phyloP scores from a whole-genome alignment of 2,329 filamentous ascomycete genomes.

The Penicillium olsonii region DNA sequence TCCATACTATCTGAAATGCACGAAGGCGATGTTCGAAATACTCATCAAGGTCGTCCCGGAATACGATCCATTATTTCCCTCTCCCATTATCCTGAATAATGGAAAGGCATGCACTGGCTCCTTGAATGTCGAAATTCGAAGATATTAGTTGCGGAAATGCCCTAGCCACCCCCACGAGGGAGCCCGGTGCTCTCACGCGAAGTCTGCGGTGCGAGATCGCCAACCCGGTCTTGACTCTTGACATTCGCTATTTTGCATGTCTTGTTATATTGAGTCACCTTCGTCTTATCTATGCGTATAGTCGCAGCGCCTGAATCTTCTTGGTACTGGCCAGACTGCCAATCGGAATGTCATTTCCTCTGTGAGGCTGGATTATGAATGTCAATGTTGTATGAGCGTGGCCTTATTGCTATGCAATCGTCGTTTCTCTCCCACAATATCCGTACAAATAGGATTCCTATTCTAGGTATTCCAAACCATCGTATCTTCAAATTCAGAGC shows the following conservation, averaged over 20 bases:
- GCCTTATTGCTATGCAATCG: slow-evolving; percentile 64
- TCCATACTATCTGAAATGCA: slow-evolving; percentile 53
- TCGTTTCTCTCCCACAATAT: too few relatives aligned
- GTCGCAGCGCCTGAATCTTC: slow-evolving; percentile 56
- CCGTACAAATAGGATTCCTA: background rate
- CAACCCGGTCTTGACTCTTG: slow-evolving; percentile 64
- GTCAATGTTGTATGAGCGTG: slow-evolving; percentile 61
- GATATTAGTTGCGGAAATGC: slow-evolving; percentile 56
- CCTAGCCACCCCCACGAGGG: slow-evolving; percentile 57
- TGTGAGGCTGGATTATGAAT: slow-evolving; percentile 53
- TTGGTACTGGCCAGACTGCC: slow-evolving; percentile 57
- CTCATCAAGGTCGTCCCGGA: slow-evolving; percentile 54
- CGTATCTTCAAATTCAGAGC: slow-evolving; percentile 1
- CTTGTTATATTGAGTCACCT: slow-evolving; percentile 48
- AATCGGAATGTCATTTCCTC: slow-evolving; percentile 55
- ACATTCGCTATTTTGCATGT: slow-evolving; percentile 53
- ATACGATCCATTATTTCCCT: slow-evolving; percentile 52
- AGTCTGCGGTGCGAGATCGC: slow-evolving; percentile 48
- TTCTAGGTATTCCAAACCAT: background rate
- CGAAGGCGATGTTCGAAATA: slow-evolving; percentile 52
- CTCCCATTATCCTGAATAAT: slow-evolving; percentile 55
- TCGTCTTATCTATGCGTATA: slow-evolving; percentile 50
- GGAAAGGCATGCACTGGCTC: slow-evolving; percentile 44
- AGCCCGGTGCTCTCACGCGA: slow-evolving; percentile 52
- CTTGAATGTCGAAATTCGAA: slow-evolving; percentile 53